Conservation (phyloP, 345 rosid genomes). For the Gossypium arboreum region DNA sequence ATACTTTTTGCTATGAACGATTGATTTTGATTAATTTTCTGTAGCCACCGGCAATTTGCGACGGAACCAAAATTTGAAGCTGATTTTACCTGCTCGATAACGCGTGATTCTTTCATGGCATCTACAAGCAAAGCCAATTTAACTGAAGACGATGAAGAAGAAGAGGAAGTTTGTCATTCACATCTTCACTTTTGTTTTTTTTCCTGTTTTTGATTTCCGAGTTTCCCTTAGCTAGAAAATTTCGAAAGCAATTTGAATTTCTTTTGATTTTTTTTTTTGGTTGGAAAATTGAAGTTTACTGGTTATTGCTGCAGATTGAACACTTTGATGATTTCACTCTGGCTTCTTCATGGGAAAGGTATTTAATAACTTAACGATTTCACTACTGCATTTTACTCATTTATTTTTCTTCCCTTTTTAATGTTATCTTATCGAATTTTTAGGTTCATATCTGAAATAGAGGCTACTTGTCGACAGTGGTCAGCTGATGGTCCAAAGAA, state of each 20-base stretch:
- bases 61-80: background rate
- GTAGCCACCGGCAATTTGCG: background rate
- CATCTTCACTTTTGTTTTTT: background rate
- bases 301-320: slow-evolving; percentile 53
- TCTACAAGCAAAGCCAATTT: slow-evolving; percentile 47
- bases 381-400: background rate
- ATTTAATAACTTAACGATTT: background rate
- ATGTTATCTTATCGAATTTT: background rate
- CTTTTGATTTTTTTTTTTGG: slow-evolving; percentile 8
- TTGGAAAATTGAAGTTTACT: background rate
- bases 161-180: slow-evolving; percentile 23
- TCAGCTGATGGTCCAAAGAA: slow-evolving; percentile 82
- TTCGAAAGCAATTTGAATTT: background rate
- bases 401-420: background rate
- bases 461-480: slow-evolving; percentile 94
- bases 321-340: slow-evolving; percentile 95
- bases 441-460: slow-evolving; percentile 94
- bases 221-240: background rate
- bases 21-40: background rate
- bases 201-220: background rate
- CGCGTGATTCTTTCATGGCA: slow-evolving; percentile 45
- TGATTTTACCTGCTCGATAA: background rate
- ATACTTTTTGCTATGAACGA: background rate
- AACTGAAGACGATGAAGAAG: slow-evolving; percentile 35
- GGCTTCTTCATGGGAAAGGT: slow-evolving; percentile 99